Percentiles rank a stretch among this genome's conserved stretches.
Conservation (phyloP, 2,329 filamentous ascomycete genomes). For the Colletotrichum sp. region DNA sequence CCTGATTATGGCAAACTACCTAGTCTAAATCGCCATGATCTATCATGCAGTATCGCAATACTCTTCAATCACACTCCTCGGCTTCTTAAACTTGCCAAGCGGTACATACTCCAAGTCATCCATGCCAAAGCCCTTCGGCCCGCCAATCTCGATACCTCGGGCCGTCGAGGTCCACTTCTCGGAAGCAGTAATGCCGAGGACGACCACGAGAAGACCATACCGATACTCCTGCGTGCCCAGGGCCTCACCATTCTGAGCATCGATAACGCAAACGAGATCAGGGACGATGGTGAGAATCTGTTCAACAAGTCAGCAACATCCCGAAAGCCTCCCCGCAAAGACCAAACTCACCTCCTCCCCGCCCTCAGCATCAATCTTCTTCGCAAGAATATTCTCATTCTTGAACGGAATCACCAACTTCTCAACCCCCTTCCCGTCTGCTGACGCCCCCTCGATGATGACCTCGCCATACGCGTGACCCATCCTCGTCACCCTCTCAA, state of each 20-base stretch:
- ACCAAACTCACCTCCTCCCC: constrained; percentile 32
- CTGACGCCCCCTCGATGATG: constrained; percentile 49
- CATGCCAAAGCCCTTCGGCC: constrained; percentile 55
- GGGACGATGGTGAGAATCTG: constrained; percentile 58
- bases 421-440: constrained; percentile 32
- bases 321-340: fast-evolving
- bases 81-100: constrained; percentile 44
- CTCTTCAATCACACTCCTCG: constrained; percentile 52
- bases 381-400: constrained; percentile 74
- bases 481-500: constrained; percentile 59
- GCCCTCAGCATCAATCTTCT: constrained; percentile 31
- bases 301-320: constrained; percentile 25
- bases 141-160: constrained; percentile 47
- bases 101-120: constrained; percentile 30
- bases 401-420: constrained; percentile 72
- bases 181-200: constrained; percentile 50
- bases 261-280: constrained; percentile 60
- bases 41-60: constrained; percentile 22
- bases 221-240: constrained; percentile 62
- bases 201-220: constrained; percentile 55
- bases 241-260: constrained; percentile 60
- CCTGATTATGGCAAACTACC: fast-evolving
- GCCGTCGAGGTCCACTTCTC: constrained; percentile 47
- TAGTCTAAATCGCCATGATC: not conserved
- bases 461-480: constrained; percentile 67